phyloP scores from a whole-genome alignment of 805 yeast species.

The Jamesozyma hellenica region DNA sequence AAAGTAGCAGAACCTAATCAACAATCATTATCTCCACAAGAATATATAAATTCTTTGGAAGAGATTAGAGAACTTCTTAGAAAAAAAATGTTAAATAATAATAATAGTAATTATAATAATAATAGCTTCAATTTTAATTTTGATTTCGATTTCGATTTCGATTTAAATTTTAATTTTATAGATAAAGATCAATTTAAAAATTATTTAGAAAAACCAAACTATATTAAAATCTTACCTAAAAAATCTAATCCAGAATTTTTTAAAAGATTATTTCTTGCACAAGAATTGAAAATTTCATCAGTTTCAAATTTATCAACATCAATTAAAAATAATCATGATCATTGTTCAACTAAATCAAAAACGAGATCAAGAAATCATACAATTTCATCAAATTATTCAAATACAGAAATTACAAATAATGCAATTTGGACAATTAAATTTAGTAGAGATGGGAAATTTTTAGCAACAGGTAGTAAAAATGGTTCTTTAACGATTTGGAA shows the following conservation, averaged over 20 bases:
- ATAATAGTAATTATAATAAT: neutral
- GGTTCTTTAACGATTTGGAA: slow-evolving; percentile 64
- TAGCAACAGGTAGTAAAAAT: slow-evolving; percentile 81
- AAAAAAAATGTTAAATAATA: slow-evolving; percentile 4
- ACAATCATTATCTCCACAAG: neutral
- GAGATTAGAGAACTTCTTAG: slow-evolving; percentile 13
- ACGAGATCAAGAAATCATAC: slow-evolving; percentile 1
- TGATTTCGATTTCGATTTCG: neutral
- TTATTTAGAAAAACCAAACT: slow-evolving; percentile 43
- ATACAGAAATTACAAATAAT: slow-evolving; percentile 5
- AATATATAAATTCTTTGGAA: slow-evolving; percentile 8
- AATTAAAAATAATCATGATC: neutral
- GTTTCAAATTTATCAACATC: neutral
- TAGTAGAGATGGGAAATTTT: slow-evolving; percentile 66
- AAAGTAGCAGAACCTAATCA: neutral
- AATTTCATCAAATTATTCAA: neutral
- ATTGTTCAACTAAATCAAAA: neutral
- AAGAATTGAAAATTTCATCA: slow-evolving; percentile 35
- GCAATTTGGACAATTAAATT: slow-evolving; percentile 72
- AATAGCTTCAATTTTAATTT: too few species aligned
- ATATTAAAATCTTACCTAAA: slow-evolving; percentile 40
- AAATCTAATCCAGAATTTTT: slow-evolving; percentile 38
- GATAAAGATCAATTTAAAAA: slow-evolving; percentile 33
- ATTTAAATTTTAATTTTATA: slow-evolving; percentile 16
- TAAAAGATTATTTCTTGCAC: slow-evolving; percentile 52